Percentiles rank a stretch among this genome's conserved stretches.
These are phyloP conservation scores for Gossypium bickii DNA, from an alignment of 345 rosid species.

Conservation along the genomic window DNA sequence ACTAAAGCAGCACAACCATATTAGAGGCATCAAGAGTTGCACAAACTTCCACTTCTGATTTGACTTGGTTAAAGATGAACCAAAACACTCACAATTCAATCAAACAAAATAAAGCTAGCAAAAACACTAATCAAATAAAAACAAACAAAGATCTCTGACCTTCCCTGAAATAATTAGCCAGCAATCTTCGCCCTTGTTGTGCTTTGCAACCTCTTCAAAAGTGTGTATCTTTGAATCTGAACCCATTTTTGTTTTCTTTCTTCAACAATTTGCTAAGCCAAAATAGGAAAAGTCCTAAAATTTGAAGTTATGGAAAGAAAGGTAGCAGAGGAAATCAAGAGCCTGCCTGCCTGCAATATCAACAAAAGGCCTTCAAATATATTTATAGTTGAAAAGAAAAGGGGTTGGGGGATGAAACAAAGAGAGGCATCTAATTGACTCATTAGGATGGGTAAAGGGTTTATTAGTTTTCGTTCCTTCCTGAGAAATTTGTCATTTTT, in stretches of 20 bases:
- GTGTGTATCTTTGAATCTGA: slow-evolving; percentile 46
- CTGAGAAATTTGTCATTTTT: too few species aligned
- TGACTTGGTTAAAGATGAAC: background rate
- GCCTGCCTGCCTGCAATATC: background rate
- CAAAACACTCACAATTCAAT: background rate
- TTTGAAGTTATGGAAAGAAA: background rate
- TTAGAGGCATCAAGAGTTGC: background rate
- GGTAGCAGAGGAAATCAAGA: background rate
- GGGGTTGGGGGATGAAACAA: background rate
- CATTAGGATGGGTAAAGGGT: too few species aligned
- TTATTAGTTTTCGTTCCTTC: too few species aligned
- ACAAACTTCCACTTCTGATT: background rate
- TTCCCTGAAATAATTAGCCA: slow-evolving; percentile 86
- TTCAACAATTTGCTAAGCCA: too few species aligned
- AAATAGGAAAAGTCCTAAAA: too few species aligned
- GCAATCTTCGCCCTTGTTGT: slow-evolving; percentile 80
- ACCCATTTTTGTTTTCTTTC: slow-evolving; percentile 37
- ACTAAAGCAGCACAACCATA: background rate
- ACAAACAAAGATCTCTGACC: slow-evolving; percentile 46
- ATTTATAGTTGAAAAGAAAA: background rate
- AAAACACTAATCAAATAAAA: background rate
- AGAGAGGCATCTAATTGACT: background rate
- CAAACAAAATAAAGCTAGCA: background rate
- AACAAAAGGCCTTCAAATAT: background rate
- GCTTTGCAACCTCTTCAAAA: slow-evolving; percentile 76